Evolutionary conservation across 176 grass and related monocot species (phyloP), one percentile per base, ranked within the genome.

Genomic region (Avena atlantica): DNA sequence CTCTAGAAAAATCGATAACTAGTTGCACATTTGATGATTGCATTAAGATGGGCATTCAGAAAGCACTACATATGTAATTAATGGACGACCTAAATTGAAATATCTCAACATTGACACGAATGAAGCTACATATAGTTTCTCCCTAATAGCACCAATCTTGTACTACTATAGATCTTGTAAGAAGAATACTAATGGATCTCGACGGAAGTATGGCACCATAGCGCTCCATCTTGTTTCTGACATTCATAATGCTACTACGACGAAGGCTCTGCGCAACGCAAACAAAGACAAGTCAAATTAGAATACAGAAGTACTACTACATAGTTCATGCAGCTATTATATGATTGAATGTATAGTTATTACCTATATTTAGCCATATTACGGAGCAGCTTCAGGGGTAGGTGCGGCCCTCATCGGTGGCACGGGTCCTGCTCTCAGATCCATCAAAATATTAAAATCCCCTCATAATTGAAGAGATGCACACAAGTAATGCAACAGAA

Each of bases 371-470:
- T 0, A 37, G 31, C 31, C 31, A 1, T 31, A 69, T 9, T 10
- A 70, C 5, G 72, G 72, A 75, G 47, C 45, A 51, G 72, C 72
- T 27, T 27, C 21, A 16, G 72, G 72, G 23, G 72, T 52, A 51
- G 72, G 72, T 52, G 72, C 47, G 13, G 40, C 2, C 37, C 17
- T 47, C 17, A 72, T 4, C 1, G 70, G 40, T 47, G 70, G 70
- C 70, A 72, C 36, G 1, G 36, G 37, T 44, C 19, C 68, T 45
- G 68, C 68, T 12, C 9, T 1, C 66, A 15, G 25, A 37, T 69
- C 51, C 12, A 52, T 52, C 13, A 52, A 52, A 52, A 52, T 12
- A 52, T 52, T 52, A 14, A 58, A 0, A 53, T 15, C 51, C 4
- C 14, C 17, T 19, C 56, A 20, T 58, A 20, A 58, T 58, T 58